phyloP scores from a whole-genome alignment of 1,284 basidiomycete species.

The Hemileia vastatrix region DNA sequence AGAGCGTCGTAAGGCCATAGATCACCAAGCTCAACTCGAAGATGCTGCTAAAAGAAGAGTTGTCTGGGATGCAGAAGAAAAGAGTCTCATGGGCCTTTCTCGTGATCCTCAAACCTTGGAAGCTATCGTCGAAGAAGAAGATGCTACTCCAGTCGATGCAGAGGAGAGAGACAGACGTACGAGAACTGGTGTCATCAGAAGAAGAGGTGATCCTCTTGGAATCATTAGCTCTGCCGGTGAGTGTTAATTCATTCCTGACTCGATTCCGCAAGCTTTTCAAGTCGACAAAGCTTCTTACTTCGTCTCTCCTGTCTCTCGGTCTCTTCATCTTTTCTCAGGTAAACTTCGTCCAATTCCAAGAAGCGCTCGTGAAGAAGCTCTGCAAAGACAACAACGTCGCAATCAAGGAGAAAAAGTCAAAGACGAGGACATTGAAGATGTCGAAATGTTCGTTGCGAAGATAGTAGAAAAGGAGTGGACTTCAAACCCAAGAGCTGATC shows the following conservation, averaged over 20 bases:
- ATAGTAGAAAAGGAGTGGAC: background rate
- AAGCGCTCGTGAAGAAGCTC: background rate
- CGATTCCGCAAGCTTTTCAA: background rate
- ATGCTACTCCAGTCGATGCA: background rate
- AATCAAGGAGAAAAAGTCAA: background rate
- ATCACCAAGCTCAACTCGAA: background rate
- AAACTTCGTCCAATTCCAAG: background rate
- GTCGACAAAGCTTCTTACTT: background rate
- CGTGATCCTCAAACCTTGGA: background rate
- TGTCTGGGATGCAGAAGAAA: slow-evolving; percentile 16
- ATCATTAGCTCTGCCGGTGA: background rate
- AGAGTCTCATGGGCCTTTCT: background rate
- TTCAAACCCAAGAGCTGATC: background rate
- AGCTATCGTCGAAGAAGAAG: background rate
- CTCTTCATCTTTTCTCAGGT: background rate
- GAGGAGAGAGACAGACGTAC: background rate
- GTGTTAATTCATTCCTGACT: slow-evolving; percentile 1
- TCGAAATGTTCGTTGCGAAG: background rate
- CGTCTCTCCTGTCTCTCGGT: background rate
- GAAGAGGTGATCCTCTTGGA: background rate
- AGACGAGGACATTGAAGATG: background rate
- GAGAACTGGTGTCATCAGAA: background rate
- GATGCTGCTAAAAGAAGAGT: slow-evolving; percentile 9
- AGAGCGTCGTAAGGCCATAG: background rate
- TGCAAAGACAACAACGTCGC: background rate